Base-by-base conservation (phyloP, 306 rosid species). In the Trifolium repens region DNA sequence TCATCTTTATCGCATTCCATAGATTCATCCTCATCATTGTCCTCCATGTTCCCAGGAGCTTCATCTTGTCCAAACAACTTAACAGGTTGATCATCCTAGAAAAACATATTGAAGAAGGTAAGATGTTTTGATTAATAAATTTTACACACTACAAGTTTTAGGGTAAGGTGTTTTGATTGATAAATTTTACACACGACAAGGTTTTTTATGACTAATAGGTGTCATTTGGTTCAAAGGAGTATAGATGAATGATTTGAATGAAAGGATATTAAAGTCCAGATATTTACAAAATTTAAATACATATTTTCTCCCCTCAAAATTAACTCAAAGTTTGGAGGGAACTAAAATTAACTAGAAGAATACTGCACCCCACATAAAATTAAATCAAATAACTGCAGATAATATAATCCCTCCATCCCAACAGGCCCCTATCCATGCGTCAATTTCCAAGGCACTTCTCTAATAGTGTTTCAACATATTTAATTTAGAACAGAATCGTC, bases 1-100 rank as follows among this genome's bases (percentile, higher is more conserved):
- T 76, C 93, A 47, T 65, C 53, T 19, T 77, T 53, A 58, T 76
- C 87, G 24, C 72, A n/a, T 86, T 78, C 88, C 90, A 88, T 87
- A 10, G 84, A 58, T 53, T 83, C 88, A 54, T 87, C 87, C n/a
- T 9, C 93, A 4, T 60, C 83, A 11, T 81, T 76, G 59, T 80
- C 89, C 52, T 50, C 74, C 54, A 44, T 40, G 24, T 82, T 80
- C 52, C 46, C 53, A 7, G 69, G 63, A 53, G 26, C 76, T 74
- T 78, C 87, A 7, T 67, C 87, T 83, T 84, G 85, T 44, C 71
- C 70, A 24, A 90, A 37, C 13, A 65, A 85, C 66, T 78, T 44
- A 30, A 46, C 69, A 43, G 72, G 66, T 22, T 44, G 34, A 0
- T 62, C 84, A 54, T 80, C 83, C 99, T 92, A 78, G 30, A 66